Percentiles rank a stretch among this genome's conserved stretches.
phyloP scores from a whole-genome alignment of 176 grass and related monocot species.

The Oryza glumipatula region DNA sequence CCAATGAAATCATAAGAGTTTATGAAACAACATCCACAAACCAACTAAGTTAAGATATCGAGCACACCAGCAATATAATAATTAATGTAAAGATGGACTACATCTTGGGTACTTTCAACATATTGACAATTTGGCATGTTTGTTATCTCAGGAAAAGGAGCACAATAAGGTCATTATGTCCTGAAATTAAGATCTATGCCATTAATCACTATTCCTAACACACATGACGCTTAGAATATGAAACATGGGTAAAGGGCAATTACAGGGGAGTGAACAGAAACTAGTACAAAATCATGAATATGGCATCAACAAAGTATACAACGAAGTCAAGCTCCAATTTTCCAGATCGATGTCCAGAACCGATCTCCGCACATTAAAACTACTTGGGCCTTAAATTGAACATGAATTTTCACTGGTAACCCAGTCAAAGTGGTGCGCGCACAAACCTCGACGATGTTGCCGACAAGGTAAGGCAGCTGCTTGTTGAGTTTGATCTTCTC shows the following conservation, averaged over 20 bases:
- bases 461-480: slow-evolving; percentile 81
- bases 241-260: neutral
- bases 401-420: neutral
- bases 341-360: neutral
- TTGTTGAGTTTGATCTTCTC: slow-evolving; percentile 94
- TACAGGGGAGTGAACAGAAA: neutral
- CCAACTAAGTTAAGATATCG: neutral
- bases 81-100: neutral
- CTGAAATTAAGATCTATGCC: neutral
- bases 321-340: neutral
- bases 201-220: neutral
- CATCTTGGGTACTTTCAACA: neutral
- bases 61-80: neutral
- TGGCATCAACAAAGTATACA: neutral
- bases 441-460: slow-evolving; percentile 87
- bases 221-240: neutral
- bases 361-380: neutral
- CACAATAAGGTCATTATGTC: neutral
- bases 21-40: neutral
- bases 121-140: neutral
- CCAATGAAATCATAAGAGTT: slow-evolving; percentile 8
- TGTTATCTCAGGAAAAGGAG: neutral
- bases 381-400: neutral
- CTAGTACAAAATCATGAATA: neutral
- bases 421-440: too few species aligned